Evolutionary conservation across 768 basidiomycete species (phyloP).

Genomic region (Naganishia randhawae): DNA sequence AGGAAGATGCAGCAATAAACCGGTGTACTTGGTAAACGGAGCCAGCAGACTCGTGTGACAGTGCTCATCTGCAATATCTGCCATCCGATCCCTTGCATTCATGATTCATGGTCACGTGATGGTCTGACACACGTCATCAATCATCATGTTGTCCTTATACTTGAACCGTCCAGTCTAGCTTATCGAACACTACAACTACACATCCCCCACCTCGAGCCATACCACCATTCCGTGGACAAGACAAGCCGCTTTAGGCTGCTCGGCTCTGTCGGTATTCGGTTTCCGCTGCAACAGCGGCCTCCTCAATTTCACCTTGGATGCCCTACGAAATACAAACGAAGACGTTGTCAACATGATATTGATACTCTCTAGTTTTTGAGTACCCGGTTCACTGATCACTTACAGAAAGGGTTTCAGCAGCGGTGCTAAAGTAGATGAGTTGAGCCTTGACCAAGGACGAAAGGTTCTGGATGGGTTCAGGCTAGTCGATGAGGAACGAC

Average conservation of each 20-base stretch:
- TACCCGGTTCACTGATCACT: conserved; percentile 28
- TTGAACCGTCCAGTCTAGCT: background rate
- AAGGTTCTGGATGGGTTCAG: conserved; percentile 90
- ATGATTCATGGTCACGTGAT: background rate
- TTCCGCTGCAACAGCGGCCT: conserved; percentile 85
- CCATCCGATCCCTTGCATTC: background rate
- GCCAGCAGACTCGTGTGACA: background rate
- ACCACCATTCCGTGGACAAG: background rate
- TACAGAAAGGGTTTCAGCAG: conserved; percentile 54
- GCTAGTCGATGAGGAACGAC: conserved; percentile 64
- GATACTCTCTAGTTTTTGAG: too few species aligned
- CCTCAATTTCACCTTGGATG: conserved; percentile 87
- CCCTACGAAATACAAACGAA: conserved; percentile 45
- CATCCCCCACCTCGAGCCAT: background rate
- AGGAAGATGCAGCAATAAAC: background rate
- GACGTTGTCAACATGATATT: too few species aligned
- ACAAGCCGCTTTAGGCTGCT: conserved; percentile 37
- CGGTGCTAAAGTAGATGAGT: conserved; percentile 52
- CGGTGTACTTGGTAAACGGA: background rate
- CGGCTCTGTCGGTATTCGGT: conserved; percentile 76
- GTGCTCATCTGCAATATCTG: background rate
- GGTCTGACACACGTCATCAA: background rate
- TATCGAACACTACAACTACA: background rate
- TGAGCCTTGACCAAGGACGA: conserved; percentile 89
- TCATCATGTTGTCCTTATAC: too few species aligned